Conservation (phyloP, 768 basidiomycete genomes). For the Lyophyllum semitale region DNA sequence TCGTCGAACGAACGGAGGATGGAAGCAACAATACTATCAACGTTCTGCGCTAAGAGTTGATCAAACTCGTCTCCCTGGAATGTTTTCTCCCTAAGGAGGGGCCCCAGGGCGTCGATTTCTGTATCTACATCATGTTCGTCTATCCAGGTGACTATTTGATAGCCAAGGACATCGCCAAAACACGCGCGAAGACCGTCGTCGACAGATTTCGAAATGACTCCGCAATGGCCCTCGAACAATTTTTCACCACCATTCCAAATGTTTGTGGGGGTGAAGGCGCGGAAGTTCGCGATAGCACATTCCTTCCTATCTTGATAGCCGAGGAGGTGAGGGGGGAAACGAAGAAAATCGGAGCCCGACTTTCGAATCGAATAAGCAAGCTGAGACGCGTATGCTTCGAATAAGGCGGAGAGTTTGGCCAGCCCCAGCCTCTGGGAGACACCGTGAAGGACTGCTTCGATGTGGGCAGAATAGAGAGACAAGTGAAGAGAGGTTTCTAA, state of each 20-base stretch:
- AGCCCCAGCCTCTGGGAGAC: constrained; percentile 74
- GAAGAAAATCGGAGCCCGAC: constrained; percentile 51
- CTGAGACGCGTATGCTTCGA: constrained; percentile 77
- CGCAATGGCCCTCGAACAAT: constrained; percentile 65
- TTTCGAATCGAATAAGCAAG: constrained; percentile 67
- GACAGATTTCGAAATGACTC: constrained; percentile 48
- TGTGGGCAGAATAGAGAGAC: constrained; percentile 39
- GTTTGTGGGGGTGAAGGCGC: constrained; percentile 66
- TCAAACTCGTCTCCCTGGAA: constrained; percentile 35
- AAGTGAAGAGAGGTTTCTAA: constrained; percentile 64
- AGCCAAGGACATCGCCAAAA: constrained; percentile 71
- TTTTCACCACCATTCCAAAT: constrained; percentile 46
- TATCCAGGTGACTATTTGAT: constrained; percentile 53
- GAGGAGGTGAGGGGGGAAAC: constrained; percentile 70
- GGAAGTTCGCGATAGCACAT: constrained; percentile 69
- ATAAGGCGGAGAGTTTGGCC: constrained; percentile 58
- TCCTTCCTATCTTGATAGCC: constrained; percentile 73
- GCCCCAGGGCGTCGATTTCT: constrained; percentile 31
- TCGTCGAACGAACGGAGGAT: constrained; percentile 69
- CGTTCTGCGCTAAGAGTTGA: constrained; percentile 38
- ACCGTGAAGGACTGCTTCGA: constrained; percentile 54
- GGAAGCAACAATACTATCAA: constrained; percentile 59
- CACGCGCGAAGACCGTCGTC: constrained; percentile 59
- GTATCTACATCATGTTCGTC: constrained; percentile 28
- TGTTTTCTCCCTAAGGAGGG: constrained; percentile 33